Evolutionary conservation across 345 rosid genomes (phyloP), one percentile per base, ranked within the genome.

Genomic region (Fremontodendron californicum): DNA sequence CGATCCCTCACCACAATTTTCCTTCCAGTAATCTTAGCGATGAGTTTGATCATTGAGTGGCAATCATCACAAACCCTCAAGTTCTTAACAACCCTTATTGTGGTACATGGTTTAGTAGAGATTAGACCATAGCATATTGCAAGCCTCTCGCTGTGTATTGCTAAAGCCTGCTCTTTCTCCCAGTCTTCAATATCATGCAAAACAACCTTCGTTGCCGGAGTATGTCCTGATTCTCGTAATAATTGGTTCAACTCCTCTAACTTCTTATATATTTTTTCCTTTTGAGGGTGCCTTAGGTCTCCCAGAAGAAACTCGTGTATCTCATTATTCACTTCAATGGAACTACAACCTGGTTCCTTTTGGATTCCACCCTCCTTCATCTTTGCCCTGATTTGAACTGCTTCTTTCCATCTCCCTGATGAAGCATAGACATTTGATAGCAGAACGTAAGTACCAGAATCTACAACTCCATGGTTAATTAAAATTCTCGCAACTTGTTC

Each of bases 331-430:
- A 87, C 82, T 79, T 91, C 90, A 49, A 91, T 82, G 45, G 84
- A 89, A 76, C 96, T 91, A 69, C 91, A 87, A 19, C 92, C 93
- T 16, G 92, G 92, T 78, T 91, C 93, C 81, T 89, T 91, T 39
- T 79, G 78, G 18, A 87, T 86, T 71, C 93, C 89, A 43, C 74
- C 68, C 37, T 76, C 86, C 85, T 77, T 89, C 96, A 91, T 89
- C 79, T 77, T 81, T 78, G 71, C 86, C 74, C 91, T 87, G 49
- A 87, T 61, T 71, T 81, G 75, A 13, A 79, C 87, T 40, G 86
- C 88, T 74, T 91, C 90, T 77, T 86, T 79, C 93, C 93, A 91
- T 73, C 82, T 91, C 60, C 88, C 85, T 15, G 84, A 81, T 64
- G 89, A 82, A 76, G 93, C 88, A 31, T 87, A 90, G 1, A 82